A percentile compares a stretch with the other conserved stretches of the same genome.
These are phyloP conservation scores for Cercospora nicotianae DNA, from an alignment of 2,329 filamentous ascomycete species.

Conservation along the genomic window DNA sequence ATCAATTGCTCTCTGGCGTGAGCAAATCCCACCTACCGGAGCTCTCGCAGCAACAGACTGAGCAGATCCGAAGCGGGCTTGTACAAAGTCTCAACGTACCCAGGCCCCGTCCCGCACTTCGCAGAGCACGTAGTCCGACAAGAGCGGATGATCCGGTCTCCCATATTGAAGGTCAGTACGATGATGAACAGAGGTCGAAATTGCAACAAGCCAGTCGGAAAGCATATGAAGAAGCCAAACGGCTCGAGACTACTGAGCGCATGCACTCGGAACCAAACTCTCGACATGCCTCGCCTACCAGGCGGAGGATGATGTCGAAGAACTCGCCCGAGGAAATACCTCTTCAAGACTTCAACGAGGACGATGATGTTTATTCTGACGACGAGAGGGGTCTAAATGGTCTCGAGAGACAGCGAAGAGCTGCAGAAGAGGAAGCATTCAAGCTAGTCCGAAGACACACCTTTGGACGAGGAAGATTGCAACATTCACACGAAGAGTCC, in stretches of 20 bases:
- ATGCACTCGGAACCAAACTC: slow-evolving; percentile 35
- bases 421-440: slow-evolving; percentile 45
- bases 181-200: slow-evolving; percentile 25
- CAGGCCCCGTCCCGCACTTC: slow-evolving; percentile 35
- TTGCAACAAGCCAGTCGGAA: slow-evolving; percentile 33
- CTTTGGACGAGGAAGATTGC: slow-evolving; percentile 14
- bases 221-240: slow-evolving; percentile 40
- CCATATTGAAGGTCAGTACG: slow-evolving; percentile 30
- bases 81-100: slow-evolving; percentile 27
- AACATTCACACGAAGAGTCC: slow-evolving; percentile 19
- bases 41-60: slow-evolving; percentile 36
- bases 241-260: slow-evolving; percentile 35
- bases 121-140: slow-evolving; percentile 23
- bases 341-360: slow-evolving; percentile 33
- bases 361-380: slow-evolving; percentile 28
- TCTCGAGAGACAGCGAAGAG: slow-evolving; percentile 28
- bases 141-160: slow-evolving; percentile 16
- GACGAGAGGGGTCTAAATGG: slow-evolving; percentile 21
- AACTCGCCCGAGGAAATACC: slow-evolving; percentile 33
- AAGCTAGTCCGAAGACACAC: slow-evolving; percentile 48
- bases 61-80: slow-evolving; percentile 34
- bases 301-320: slow-evolving; percentile 13
- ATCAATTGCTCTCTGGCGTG: slow-evolving; percentile 20
- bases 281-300: slow-evolving; percentile 32
- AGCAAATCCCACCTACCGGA: slow-evolving; percentile 35